phyloP scores from a whole-genome alignment of 768 basidiomycete genomes.

The Tulasnella sp. region DNA sequence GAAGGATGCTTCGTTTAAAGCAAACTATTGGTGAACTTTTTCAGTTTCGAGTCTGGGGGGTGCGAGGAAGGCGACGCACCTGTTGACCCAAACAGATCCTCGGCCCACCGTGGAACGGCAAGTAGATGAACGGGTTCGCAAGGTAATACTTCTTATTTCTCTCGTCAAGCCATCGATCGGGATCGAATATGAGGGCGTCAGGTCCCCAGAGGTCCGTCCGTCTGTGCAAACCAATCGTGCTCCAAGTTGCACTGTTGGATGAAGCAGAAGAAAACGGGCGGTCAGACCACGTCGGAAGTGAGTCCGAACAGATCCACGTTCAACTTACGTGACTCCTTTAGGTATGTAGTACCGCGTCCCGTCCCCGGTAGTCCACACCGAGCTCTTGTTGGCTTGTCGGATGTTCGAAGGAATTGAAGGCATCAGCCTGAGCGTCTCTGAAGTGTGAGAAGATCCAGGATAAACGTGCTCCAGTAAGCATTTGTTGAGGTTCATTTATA shows the following conservation, averaged over 20 bases:
- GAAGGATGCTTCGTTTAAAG: conserved; percentile 67
- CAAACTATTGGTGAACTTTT: conserved; percentile 34
- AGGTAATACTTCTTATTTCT: conserved; percentile 25
- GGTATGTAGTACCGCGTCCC: too few relatives aligned
- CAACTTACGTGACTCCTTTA: too few relatives aligned
- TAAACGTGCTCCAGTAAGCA: conserved; percentile 32
- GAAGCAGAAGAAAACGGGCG: too few relatives aligned
- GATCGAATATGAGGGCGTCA: too few relatives aligned
- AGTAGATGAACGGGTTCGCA: too few relatives aligned
- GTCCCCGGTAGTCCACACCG: too few relatives aligned
- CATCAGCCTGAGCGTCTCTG: conserved; percentile 42
- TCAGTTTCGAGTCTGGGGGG: not conserved
- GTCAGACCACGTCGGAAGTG: too few relatives aligned
- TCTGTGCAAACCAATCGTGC: not conserved
- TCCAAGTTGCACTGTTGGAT: not conserved
- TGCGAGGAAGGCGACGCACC: conserved; percentile 24
- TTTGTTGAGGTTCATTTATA: conserved; percentile 55
- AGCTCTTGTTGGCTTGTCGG: too few relatives aligned
- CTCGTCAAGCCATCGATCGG: conserved; percentile 63
- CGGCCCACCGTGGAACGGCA: conserved; percentile 65
- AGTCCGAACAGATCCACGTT: not conserved
- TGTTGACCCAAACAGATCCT: conserved; percentile 25
- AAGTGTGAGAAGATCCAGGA: too few relatives aligned
- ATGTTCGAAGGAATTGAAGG: conserved; percentile 30
- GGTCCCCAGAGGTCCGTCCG: conserved; percentile 49